Evolutionary conservation across 2,329 filamentous ascomycete genomes (phyloP), one percentile per base, ranked within the genome.

Genomic region (Botrytis fabae): DNA sequence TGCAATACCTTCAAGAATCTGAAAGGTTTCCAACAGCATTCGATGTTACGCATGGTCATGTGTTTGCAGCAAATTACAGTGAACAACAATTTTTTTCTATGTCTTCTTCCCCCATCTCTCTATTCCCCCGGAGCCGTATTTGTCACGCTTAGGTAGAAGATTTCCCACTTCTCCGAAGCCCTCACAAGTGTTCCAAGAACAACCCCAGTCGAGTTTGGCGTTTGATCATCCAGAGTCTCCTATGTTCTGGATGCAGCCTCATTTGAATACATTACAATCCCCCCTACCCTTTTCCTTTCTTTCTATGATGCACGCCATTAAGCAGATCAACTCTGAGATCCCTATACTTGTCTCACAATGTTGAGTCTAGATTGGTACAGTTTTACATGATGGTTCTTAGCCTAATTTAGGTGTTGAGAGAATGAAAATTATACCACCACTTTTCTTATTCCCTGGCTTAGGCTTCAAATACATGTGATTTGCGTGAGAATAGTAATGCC

Each of bases 1-100:
- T 79, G 78, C 78, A 78, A 75, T 78, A 77, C 77, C 78, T 78
- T 76, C 75, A 70, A 75, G 75, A 78, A 79, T 71, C 60, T 78
- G 78, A 78, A 75, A 64, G 48, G 65, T 69, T 69, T 69, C 65
- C 35, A 69, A 69, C 38, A 62, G 22, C 51, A 40, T 54, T 4
- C 48, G 48, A 28, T 68, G 38, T 44, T n/a, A 44, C 28, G 48
- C 48, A 57, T 57, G 38, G 65, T 22, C 38, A 71, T 54, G 44
- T 71, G 69, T 65, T 48, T 64, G 69, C 40, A 35, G 35, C 69
- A 48, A 51, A 48, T 18, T 38, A 42, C 22, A 70, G 40, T 71
- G 57, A 73, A 57, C 32, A 22, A 44, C 35, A 16, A 62, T 10
- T 12, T 16, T 16, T 20, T 22, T n/a, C 6, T 22, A 28, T 7